Conservation (phyloP, 371 early-diverging fungal species). For the Mucor irregularis region DNA sequence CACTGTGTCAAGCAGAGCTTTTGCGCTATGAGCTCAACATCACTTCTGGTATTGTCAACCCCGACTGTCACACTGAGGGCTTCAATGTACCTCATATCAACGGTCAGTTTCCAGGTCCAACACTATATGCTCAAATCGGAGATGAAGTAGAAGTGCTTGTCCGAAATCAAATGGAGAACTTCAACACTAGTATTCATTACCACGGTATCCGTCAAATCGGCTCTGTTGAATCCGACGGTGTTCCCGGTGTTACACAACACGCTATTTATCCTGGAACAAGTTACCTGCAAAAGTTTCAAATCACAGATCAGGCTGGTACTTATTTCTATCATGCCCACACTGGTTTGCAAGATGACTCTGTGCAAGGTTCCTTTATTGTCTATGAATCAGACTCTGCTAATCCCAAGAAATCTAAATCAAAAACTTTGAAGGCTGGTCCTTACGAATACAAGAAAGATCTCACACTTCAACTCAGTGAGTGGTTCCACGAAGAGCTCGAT, state of each 20-base stretch:
- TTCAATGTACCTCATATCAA: slow-evolving; percentile 34
- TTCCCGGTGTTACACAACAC: slow-evolving; percentile 44
- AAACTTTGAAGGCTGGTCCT: slow-evolving; percentile 28
- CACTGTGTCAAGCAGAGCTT: slow-evolving; percentile 2
- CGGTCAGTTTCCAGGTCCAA: slow-evolving; percentile 53
- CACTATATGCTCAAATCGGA: slow-evolving; percentile 34
- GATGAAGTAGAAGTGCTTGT: slow-evolving; percentile 47
- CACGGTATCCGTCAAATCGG: slow-evolving; percentile 48
- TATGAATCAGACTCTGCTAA: slow-evolving; percentile 36
- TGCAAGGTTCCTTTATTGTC: slow-evolving; percentile 48
- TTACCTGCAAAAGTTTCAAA: slow-evolving; percentile 32
- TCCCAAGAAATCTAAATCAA: neutral
- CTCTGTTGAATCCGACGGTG: slow-evolving; percentile 41
- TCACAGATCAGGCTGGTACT: slow-evolving; percentile 41
- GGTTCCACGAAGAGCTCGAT: slow-evolving; percentile 37
- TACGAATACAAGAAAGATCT: slow-evolving; percentile 49
- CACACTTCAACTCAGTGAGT: slow-evolving; percentile 40
- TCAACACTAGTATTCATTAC: slow-evolving; percentile 34
- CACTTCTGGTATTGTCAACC: slow-evolving; percentile 17
- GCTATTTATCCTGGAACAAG: slow-evolving; percentile 31
- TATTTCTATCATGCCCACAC: slow-evolving; percentile 52
- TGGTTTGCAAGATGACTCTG: slow-evolving; percentile 36
- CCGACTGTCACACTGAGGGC: slow-evolving; percentile 28
- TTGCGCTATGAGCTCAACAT: slow-evolving; percentile 17
- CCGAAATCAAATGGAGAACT: slow-evolving; percentile 20